Percentiles rank a stretch among this genome's conserved stretches.
These are phyloP conservation scores for Aquanectria penicillioides DNA, from an alignment of 2,329 filamentous ascomycete species.

Conservation along the genomic window DNA sequence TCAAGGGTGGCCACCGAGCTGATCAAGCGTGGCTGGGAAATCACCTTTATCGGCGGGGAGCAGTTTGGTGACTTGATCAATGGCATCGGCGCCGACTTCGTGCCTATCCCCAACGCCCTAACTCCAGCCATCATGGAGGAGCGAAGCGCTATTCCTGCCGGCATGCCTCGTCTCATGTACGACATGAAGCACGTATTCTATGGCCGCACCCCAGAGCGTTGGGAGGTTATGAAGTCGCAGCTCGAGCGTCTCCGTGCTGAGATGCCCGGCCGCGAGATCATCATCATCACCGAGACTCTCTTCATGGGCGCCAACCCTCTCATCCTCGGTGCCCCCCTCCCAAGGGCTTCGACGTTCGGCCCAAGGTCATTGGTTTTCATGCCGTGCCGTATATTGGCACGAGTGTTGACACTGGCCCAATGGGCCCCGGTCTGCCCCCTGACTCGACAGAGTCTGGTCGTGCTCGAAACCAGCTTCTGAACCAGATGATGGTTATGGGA, in stretches of 20 bases:
- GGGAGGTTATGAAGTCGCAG: conserved; percentile 45
- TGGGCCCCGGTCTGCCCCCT: conserved; percentile 51
- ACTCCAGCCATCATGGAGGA: conserved; percentile 31
- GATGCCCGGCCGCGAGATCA: conserved; percentile 49
- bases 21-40: conserved; percentile 51
- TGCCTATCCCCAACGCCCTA: conserved; percentile 28
- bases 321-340: conserved; percentile 50
- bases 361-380: conserved; percentile 52
- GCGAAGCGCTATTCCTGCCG: conserved; percentile 29
- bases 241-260: conserved; percentile 47
- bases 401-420: conserved; percentile 52
- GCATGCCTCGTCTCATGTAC: conserved; percentile 42
- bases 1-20: conserved; percentile 50
- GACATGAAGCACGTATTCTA: conserved; percentile 41
- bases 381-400: conserved; percentile 48
- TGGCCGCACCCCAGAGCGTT: conserved; percentile 44
- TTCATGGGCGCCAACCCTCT: conserved; percentile 52
- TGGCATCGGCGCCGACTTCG: conserved; percentile 50
- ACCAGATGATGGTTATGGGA: conserved; percentile 34
- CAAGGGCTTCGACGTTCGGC: conserved; percentile 48
- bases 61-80: conserved; percentile 49
- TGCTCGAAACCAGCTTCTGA: conserved; percentile 44
- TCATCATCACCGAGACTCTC: conserved; percentile 55
- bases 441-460: conserved; percentile 49
- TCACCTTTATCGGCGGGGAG: conserved; percentile 53